phyloP scores from a whole-genome alignment of 2,329 filamentous ascomycete genomes.

The Cladorrhinum sp. region DNA sequence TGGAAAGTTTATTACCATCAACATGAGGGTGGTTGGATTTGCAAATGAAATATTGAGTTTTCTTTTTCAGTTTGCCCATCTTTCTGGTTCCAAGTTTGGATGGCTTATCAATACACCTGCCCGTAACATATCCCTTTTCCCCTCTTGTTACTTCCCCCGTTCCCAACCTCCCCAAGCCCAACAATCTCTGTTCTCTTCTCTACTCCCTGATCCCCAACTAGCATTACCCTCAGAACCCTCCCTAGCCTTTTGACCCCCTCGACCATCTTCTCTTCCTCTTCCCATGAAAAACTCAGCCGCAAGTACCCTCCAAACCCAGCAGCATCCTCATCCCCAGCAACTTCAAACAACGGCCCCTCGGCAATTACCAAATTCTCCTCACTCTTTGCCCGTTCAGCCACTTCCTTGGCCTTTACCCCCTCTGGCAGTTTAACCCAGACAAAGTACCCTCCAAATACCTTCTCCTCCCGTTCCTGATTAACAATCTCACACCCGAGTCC shows the following conservation, averaged over 20 bases:
- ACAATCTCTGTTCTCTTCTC: background rate
- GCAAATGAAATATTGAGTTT: too few relatives aligned
- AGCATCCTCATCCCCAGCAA: conserved; percentile 52
- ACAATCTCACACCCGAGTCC: conserved; percentile 55
- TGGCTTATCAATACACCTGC: background rate
- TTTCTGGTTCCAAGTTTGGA: too few relatives aligned
- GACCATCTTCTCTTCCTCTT: conserved; percentile 60
- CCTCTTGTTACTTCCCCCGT: background rate
- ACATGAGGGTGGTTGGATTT: too few relatives aligned
- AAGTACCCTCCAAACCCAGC: conserved; percentile 58
- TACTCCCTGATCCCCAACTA: background rate
- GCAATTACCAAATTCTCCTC: conserved; percentile 68
- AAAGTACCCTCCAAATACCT: conserved; percentile 77
- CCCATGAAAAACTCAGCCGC: conserved; percentile 71
- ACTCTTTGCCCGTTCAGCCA: conserved; percentile 52
- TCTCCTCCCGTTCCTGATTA: conserved; percentile 37
- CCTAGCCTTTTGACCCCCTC: conserved; percentile 58
- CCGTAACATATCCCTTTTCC: background rate
- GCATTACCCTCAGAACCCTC: conserved; percentile 26
- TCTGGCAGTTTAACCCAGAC: conserved; percentile 70
- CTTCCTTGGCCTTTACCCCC: conserved; percentile 47
- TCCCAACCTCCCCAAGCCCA: background rate
- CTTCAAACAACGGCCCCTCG: conserved; percentile 67
- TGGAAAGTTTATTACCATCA: too few relatives aligned
- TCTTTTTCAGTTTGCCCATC: too few relatives aligned